Base-by-base conservation (phyloP, 192 early-diverging fungal genomes). In the Gonapodya prolifera region DNA sequence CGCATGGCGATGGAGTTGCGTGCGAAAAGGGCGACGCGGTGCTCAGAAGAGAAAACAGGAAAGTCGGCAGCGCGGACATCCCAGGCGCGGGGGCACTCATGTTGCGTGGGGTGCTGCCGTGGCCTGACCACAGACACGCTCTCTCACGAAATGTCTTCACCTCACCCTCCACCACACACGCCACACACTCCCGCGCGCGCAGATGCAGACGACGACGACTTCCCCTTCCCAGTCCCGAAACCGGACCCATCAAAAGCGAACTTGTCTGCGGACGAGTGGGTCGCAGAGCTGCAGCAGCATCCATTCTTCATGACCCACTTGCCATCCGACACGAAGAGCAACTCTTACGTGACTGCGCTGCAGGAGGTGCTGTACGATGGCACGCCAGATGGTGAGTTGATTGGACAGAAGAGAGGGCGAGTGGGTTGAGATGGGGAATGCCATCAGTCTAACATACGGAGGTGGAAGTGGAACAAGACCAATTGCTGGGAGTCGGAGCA, bases 251-350 rank as follows among this genome's bases (percentile, higher is more conserved):
- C 45, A 23, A 61, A 61, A 61, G 45, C 45, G 8, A 61, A 61
- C 45, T 16, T 8, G 45, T 16, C 45, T 76, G 82, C 82, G 29
- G 85, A 83, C 13, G 83, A 88, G 70, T 81, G 93, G 2, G 80
- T 85, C 17, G 79, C 83, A 69, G 87, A 92, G 30, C 84, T 94
- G 77, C 81, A 90, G 35, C 84, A 83, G n/a, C 89, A 94, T n/a
- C 98, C 98, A 1, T 84, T 99, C 70, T 99, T 99, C 84, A 99
- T 99, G 98, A 88, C 82, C 69, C 79, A 86, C 18, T 80, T 96
- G 30, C 90, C 91, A 2, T 82, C 33, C 28, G 91, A 90, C 35
- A 83, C 84, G 2, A 87, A 89, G 69, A 90, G 91, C 30, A 95
- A 95, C 79, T 83, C 88, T 1, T 88, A 91, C 0, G 83, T 98